phyloP scores from a whole-genome alignment of 768 basidiomycete species.

The Crepidotus variabilis region DNA sequence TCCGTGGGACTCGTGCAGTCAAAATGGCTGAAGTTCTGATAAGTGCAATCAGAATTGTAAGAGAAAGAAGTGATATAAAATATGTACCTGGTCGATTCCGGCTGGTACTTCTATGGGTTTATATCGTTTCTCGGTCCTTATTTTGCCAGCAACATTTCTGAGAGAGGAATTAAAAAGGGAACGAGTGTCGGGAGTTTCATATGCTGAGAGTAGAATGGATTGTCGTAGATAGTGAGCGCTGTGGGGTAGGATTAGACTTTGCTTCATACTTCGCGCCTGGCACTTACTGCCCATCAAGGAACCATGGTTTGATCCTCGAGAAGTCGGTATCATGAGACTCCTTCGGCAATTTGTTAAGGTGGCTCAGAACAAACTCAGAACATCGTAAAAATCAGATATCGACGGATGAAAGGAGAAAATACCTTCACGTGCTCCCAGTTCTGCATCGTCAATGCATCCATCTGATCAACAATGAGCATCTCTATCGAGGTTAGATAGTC shows the following conservation, averaged over 20 bases:
- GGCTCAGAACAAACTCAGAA: constrained; percentile 74
- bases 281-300: constrained; percentile 83
- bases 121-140: constrained; percentile 68
- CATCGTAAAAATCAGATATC: background rate
- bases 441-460: constrained; percentile 94
- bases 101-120: constrained; percentile 73
- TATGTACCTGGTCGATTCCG: constrained; percentile 79
- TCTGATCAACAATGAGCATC: constrained; percentile 84
- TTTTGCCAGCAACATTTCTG: constrained; percentile 82
- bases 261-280: background rate
- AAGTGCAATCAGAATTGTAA: background rate
- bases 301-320: constrained; percentile 97
- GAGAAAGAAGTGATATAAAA: constrained; percentile 13
- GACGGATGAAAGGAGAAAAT: constrained; percentile 11
- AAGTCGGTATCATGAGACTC: constrained; percentile 94
- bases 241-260: background rate
- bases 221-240: constrained; percentile 89
- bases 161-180: constrained; percentile 71
- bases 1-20: constrained; percentile 67
- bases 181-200: constrained; percentile 87
- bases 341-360: constrained; percentile 86
- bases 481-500: constrained; percentile 96
- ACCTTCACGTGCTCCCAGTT: constrained; percentile 99
- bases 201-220: constrained; percentile 80
- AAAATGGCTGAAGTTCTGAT: constrained; percentile 70